These are phyloP conservation scores for Neurospora africana DNA, from an alignment of 495 filamentous ascomycete genomes.

Conservation along the genomic window DNA sequence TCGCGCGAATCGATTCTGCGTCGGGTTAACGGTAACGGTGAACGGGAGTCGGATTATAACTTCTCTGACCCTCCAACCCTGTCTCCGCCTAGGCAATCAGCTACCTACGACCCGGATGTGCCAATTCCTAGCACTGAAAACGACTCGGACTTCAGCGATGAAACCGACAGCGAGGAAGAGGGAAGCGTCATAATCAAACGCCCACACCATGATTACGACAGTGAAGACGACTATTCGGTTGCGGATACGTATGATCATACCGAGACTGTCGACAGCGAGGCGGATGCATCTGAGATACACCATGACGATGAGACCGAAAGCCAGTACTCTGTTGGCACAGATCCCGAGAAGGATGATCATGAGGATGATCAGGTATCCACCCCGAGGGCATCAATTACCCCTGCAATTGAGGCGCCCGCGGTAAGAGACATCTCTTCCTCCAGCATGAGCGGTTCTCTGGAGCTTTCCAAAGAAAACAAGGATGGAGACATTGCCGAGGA, in stretches of 20 bases:
- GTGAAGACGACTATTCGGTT: slow-evolving; percentile 59
- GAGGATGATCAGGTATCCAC: slow-evolving; percentile 32
- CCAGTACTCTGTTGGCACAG: slow-evolving; percentile 16
- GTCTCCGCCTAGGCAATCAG: slow-evolving; percentile 27
- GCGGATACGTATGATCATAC: slow-evolving; percentile 46
- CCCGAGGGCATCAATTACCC: slow-evolving; percentile 28
- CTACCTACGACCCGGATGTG: slow-evolving; percentile 63
- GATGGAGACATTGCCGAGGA: slow-evolving; percentile 28
- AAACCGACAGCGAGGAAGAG: slow-evolving; percentile 37
- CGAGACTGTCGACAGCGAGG: slow-evolving; percentile 31
- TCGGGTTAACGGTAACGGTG: slow-evolving; percentile 66
- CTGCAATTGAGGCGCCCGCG: slow-evolving; percentile 6
- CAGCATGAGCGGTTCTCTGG: slow-evolving; percentile 5
- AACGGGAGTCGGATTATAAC: slow-evolving; percentile 50
- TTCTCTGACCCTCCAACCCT: slow-evolving; percentile 50
- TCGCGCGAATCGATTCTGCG: slow-evolving; percentile 88
- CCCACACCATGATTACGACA: slow-evolving; percentile 47
- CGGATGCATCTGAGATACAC: slow-evolving; percentile 25
- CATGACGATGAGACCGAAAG: slow-evolving; percentile 17
- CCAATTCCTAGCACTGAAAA: slow-evolving; percentile 68
- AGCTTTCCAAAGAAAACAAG: slow-evolving; percentile 12
- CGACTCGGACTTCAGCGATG: slow-evolving; percentile 37
- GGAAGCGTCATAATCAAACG: slow-evolving; percentile 60
- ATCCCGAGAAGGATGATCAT: not conserved
- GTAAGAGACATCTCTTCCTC: slow-evolving; percentile 1